Evolutionary conservation across 495 filamentous ascomycete species (phyloP).

Genomic region (Daldinia loculata): DNA sequence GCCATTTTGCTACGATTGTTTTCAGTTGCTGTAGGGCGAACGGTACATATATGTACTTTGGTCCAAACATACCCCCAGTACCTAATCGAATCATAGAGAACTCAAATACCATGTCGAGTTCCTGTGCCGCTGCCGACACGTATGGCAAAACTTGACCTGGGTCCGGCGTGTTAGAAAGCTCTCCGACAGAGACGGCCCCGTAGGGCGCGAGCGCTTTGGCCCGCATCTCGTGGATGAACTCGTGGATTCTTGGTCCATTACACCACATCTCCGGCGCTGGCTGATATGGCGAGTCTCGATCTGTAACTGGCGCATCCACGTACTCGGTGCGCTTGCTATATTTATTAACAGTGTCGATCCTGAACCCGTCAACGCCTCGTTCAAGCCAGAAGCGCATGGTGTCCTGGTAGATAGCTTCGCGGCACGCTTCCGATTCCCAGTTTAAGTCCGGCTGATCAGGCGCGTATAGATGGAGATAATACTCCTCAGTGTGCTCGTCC

Average conservation of each 20-base stretch:
- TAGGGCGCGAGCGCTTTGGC: conserved; percentile 70
- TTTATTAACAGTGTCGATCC: conserved; percentile 74
- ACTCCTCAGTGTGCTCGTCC: conserved; percentile 70
- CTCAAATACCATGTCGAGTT: conserved; percentile 81
- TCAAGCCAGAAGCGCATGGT: conserved; percentile 77
- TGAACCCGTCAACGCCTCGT: conserved; percentile 72
- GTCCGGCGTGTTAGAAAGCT: conserved; percentile 71
- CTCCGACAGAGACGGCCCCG: conserved; percentile 74
- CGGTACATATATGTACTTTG: conserved; percentile 51
- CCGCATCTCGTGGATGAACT: conserved; percentile 69
- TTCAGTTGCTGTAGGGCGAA: conserved; percentile 67
- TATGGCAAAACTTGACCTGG: conserved; percentile 66
- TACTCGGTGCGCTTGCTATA: conserved; percentile 67
- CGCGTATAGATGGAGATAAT: conserved; percentile 75
- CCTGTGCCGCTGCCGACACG: conserved; percentile 64
- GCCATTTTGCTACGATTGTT: conserved; percentile 68
- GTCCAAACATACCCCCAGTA: conserved; percentile 43
- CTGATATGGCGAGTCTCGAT: conserved; percentile 49
- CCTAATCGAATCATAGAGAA: conserved; percentile 73
- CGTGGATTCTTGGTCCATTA: conserved; percentile 72
- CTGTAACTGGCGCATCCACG: conserved; percentile 67
- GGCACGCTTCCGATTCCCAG: conserved; percentile 71
- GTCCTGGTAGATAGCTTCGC: conserved; percentile 70
- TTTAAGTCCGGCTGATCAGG: conserved; percentile 76
- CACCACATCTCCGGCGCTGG: conserved; percentile 64